phyloP scores from a whole-genome alignment of 2,329 filamentous ascomycete species.

The Lithohypha guttulata region DNA sequence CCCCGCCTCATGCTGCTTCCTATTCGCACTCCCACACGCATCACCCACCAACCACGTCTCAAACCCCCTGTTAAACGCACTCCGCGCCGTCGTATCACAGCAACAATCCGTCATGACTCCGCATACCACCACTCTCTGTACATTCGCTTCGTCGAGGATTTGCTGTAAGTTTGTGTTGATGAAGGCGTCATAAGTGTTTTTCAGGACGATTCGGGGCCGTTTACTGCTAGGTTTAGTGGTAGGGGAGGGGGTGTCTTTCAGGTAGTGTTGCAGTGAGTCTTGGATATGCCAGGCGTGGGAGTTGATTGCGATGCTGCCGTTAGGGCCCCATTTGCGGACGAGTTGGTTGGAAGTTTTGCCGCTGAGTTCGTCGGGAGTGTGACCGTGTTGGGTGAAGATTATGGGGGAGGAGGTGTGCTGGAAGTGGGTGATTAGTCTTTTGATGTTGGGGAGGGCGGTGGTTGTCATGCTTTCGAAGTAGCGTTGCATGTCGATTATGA shows the following conservation, averaged over 20 bases:
- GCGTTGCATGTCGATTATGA: slow-evolving; percentile 34
- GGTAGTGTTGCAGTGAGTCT: slow-evolving; percentile 15
- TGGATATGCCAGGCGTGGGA: slow-evolving; percentile 27
- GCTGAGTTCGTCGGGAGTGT: slow-evolving; percentile 26
- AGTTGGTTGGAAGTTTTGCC: slow-evolving; percentile 29
- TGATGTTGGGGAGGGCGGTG: slow-evolving; percentile 27
- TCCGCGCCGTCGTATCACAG: slow-evolving; percentile 30
- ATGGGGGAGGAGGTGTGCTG: slow-evolving; percentile 21
- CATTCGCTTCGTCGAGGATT: slow-evolving; percentile 21
- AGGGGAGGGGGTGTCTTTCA: slow-evolving; percentile 17
- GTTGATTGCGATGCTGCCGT: slow-evolving; percentile 26
- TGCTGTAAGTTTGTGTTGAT: slow-evolving; percentile 26
- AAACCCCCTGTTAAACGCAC: slow-evolving; percentile 32
- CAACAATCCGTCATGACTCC: slow-evolving; percentile 36
- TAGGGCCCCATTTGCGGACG: slow-evolving; percentile 30
- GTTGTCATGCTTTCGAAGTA: slow-evolving; percentile 28
- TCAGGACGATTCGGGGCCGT: slow-evolving; percentile 23
- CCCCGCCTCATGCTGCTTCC: slow-evolving; percentile 26
- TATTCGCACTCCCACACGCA: slow-evolving; percentile 28
- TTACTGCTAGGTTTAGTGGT: neutral
- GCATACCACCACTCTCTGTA: slow-evolving; percentile 29
- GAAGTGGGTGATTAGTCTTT: slow-evolving; percentile 26
- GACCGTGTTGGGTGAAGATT: slow-evolving; percentile 34
- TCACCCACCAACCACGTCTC: slow-evolving; percentile 34
- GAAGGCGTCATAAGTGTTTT: slow-evolving; percentile 36